phyloP scores from a whole-genome alignment of 2,329 filamentous ascomycete species.

The Sporothrix euskadiensis region DNA sequence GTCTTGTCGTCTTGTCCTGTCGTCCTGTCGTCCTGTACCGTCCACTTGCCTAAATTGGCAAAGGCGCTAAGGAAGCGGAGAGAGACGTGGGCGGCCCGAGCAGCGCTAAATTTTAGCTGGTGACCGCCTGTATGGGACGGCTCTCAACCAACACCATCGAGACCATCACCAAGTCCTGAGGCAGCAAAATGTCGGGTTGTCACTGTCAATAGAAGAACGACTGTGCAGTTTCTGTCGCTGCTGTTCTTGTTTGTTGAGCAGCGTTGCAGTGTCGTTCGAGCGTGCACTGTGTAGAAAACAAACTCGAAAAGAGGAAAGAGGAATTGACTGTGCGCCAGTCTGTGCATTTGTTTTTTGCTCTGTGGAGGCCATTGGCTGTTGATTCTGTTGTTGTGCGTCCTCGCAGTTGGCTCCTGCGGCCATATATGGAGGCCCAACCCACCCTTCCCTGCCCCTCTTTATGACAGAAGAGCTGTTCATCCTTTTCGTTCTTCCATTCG shows the following conservation, averaged over 20 bases:
- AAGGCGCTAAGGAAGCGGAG: constrained; percentile 17
- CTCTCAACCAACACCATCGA: neutral
- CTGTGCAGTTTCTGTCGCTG: neutral
- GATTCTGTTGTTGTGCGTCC: neutral
- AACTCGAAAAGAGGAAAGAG: neutral
- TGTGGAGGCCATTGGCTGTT: neutral
- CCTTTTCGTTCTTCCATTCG: neutral
- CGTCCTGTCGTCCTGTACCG: neutral
- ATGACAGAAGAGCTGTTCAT: neutral
- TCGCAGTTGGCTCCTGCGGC: constrained; percentile 1
- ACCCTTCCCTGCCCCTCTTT: neutral
- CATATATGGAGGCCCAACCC: constrained; percentile 16
- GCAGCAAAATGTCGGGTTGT: neutral
- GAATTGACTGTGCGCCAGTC: neutral
- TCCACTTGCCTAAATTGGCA: constrained; percentile 16
- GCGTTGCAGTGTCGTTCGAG: neutral
- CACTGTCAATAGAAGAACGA: neutral
- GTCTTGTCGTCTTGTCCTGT: too few species aligned
- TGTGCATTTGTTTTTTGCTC: constrained; percentile 7
- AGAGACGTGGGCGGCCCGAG: constrained; percentile 23
- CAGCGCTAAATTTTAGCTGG: constrained; percentile 23
- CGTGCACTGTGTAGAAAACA: neutral
- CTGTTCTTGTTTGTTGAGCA: neutral
- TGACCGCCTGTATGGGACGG: constrained; percentile 12
- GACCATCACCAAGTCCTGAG: neutral